Conservation (phyloP, 2,329 filamentous ascomycete genomes). For the Mollisia scopiformis region DNA sequence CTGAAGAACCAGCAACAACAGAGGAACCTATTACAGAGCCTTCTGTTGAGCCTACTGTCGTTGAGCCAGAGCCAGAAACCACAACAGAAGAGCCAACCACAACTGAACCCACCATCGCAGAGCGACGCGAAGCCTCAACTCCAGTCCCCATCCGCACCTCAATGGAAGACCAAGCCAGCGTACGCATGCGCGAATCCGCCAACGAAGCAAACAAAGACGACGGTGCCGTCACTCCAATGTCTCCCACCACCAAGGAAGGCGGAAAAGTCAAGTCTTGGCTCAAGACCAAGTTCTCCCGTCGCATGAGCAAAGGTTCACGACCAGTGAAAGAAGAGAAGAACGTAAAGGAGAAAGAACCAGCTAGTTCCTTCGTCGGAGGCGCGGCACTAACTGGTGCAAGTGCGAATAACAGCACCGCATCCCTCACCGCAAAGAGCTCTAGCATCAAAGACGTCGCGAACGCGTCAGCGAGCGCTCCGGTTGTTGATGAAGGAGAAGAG, state of each 20-base stretch:
- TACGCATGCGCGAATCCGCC: slow-evolving; percentile 27
- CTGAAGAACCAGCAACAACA: slow-evolving; percentile 4
- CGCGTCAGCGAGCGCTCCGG: background rate
- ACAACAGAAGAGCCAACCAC: background rate
- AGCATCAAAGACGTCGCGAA: slow-evolving; percentile 24
- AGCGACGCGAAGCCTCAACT: slow-evolving; percentile 17
- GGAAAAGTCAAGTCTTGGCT: slow-evolving; percentile 52
- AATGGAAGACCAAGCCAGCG: slow-evolving; percentile 32
- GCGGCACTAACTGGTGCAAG: slow-evolving; percentile 48
- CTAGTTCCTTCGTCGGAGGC: slow-evolving; percentile 52
- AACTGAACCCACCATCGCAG: slow-evolving; percentile 6
- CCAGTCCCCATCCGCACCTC: slow-evolving; percentile 30
- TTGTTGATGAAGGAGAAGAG: slow-evolving; percentile 18
- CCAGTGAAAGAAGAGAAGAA: slow-evolving; percentile 9
- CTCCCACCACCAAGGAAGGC: slow-evolving; percentile 19
- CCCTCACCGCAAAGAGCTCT: slow-evolving; percentile 29
- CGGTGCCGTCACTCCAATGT: slow-evolving; percentile 25
- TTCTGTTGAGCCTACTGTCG: background rate
- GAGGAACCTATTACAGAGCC: background rate
- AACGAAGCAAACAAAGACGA: slow-evolving; percentile 23
- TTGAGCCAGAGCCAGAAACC: background rate
- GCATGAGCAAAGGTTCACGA: slow-evolving; percentile 29
- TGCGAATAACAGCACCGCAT: slow-evolving; percentile 47
- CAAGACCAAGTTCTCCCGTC: slow-evolving; percentile 54
- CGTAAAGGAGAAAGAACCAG: slow-evolving; percentile 6